Base-by-base conservation (phyloP, 345 rosid genomes). In the Sonneratia alba region DNA sequence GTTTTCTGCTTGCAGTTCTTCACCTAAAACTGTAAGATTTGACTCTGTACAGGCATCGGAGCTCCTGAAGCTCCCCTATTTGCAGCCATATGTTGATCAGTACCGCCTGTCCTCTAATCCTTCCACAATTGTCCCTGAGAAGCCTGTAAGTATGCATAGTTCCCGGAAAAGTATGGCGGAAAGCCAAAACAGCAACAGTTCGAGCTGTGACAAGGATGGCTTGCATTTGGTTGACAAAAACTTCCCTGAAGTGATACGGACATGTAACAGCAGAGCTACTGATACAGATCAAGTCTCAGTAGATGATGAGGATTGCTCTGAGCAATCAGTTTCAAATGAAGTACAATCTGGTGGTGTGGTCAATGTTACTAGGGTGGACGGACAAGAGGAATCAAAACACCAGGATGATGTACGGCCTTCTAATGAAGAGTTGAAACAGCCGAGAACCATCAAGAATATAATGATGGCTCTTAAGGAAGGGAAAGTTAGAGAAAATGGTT, bases 391-490 rank as follows among this genome's bases (percentile, higher is more conserved):
- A 56, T 67, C 69, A 72, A 89, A 83, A 74, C 85, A 85, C 37
- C 68, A 80, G 32, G 80, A 77, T 47, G 76, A 68, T 76, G 88
- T 81, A 71, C 89, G 77, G 45, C 81, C 81, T 42, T 42, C 45
- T 42, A 42, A 42, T 42, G 10, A 4, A 9, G 45, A 42, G 45
- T 42, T 42, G 75, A 90, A 84, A 87, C 93, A 90, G 75, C 94
- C 97, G 3, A 95, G 88, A 78, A 87, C 92, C 67, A 92, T 92
- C 53, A 90, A 82, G 81, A 83, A 77, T 79, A 90, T 92, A 66
- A 90, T 95, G 96, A 87, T 86, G 87, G 89, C 97, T 75, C 76
- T 95, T 76, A 95, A 89, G 86, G 99, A 92, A 86, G 99, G 92
- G 63, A 89, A 89, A 82, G 82, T 80, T 69, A 85, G 97, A 83